Evolutionary conservation across 2,329 filamentous ascomycete species (phyloP), one percentile per base, ranked within the genome.

Genomic region (Penicillium janthinellum): DNA sequence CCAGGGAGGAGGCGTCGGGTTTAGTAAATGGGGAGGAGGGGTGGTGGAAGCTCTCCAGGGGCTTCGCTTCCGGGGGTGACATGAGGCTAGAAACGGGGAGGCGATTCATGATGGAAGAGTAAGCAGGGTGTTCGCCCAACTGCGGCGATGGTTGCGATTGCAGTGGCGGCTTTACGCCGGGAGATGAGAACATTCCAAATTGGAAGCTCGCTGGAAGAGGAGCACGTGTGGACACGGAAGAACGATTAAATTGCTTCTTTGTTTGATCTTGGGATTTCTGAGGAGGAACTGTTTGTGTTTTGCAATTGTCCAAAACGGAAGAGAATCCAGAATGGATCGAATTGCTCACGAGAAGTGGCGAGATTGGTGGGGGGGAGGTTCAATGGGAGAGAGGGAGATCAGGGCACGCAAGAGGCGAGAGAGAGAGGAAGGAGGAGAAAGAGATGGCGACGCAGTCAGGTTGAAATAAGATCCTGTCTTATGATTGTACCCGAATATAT

Each of bases 31-130:
- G 68, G 37, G 71, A 70, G 17, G 67, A 57, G 45, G 70, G 64
- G 57, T 73, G 64, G 57, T 73, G 68, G 66, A 79, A 80, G 51
- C 72, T 83, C 57, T 83, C 83, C 3, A 83, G 76, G 20, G 82
- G 82, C 50, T 79, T 85, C n/a, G 72, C 62, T 68, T 79, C 77
- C 58, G 78, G 78, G 42, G 78, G 78, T 63, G 78, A 80, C 76
- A 80, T 79, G 52, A 80, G 73, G 68, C 73, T 79, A 53, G 77
- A 76, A 44, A 80, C 73, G 52, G 77, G 77, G 64, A 79, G 67
- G 60, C 71, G 75, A 71, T 74, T 75, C 78, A 79, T 80, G 54
- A 62, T 74, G 67, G 62, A 60, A 55, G 67, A 67, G 56, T 69
- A 54, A 34, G 25, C 8, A 35, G 39, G 31, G 25, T 34, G 31